These are phyloP conservation scores for Hypoxylon sp. DNA, from an alignment of 2,329 filamentous ascomycete genomes.

Conservation along the genomic window DNA sequence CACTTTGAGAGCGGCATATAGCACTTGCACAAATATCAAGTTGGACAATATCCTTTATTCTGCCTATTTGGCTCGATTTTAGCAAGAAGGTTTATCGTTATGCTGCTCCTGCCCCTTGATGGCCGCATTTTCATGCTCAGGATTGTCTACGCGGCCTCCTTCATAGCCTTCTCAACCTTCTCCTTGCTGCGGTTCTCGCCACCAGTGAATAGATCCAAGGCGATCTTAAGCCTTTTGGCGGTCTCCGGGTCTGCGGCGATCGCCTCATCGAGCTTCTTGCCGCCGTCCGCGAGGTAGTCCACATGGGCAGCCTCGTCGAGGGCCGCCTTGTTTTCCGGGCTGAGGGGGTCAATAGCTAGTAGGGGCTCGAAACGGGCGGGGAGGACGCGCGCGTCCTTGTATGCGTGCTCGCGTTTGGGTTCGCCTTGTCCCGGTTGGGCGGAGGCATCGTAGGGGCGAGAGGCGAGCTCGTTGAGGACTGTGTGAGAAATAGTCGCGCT, in stretches of 20 bases:
- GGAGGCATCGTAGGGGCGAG: conserved; percentile 54
- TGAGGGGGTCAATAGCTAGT: conserved; percentile 55
- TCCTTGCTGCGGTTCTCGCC: conserved; percentile 55
- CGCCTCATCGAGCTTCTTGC: conserved; percentile 57
- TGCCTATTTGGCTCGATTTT: conserved; percentile 5
- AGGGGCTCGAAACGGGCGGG: conserved; percentile 22
- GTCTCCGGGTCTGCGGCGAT: conserved; percentile 56
- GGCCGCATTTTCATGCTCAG: background rate
- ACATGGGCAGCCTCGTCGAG: conserved; percentile 51
- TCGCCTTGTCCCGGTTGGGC: conserved; percentile 56
- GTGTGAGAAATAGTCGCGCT: conserved; percentile 59
- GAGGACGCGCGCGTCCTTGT: conserved; percentile 50
- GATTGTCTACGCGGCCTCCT: conserved; percentile 16
- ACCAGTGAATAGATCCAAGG: conserved; percentile 57
- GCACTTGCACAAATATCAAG: conserved; percentile 12
- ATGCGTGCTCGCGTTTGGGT: conserved; percentile 57
- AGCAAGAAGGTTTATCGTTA: background rate
- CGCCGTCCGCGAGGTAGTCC: conserved; percentile 62
- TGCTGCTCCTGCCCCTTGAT: conserved; percentile 3
- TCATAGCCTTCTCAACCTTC: conserved; percentile 53
- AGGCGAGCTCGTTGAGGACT: conserved; percentile 52
- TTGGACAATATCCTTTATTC: conserved; percentile 18
- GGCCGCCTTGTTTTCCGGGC: conserved; percentile 57
- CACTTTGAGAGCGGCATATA: conserved; percentile 9
- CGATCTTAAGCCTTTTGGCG: conserved; percentile 54